phyloP scores from a whole-genome alignment of 2,329 filamentous ascomycete genomes.

The Sclerotinia sclerotiorum region DNA sequence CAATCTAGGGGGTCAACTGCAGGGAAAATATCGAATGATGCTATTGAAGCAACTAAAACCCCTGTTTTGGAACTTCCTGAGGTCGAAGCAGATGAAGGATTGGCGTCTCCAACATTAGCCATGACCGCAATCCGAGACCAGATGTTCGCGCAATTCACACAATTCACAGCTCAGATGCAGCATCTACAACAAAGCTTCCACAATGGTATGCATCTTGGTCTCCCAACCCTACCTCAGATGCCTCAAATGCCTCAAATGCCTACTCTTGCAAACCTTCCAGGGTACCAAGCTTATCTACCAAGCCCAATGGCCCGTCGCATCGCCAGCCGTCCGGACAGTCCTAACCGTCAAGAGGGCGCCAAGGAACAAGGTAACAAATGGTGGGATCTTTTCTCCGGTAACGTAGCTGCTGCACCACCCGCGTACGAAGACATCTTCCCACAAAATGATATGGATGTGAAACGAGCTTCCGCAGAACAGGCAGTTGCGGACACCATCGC shows the following conservation, averaged over 20 bases:
- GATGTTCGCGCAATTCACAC: constrained; percentile 58
- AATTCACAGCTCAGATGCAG: constrained; percentile 41
- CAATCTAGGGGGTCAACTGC: constrained; percentile 39
- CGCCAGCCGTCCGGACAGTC: constrained; percentile 51
- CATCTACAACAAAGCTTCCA: constrained; percentile 67
- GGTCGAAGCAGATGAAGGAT: constrained; percentile 28
- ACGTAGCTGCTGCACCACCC: constrained; percentile 59
- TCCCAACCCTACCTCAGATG: constrained; percentile 61
- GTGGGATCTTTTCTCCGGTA: constrained; percentile 65
- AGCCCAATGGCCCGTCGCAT: constrained; percentile 68
- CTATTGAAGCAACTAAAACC: constrained; percentile 30
- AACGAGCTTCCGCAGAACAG: constrained; percentile 57
- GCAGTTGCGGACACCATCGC: constrained; percentile 60
- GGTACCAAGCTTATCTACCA: constrained; percentile 68
- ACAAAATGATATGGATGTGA: constrained; percentile 50
- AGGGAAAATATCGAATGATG: constrained; percentile 28
- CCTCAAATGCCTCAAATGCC: constrained; percentile 46
- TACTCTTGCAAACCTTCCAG: constrained; percentile 64
- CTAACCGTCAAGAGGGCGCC: constrained; percentile 29
- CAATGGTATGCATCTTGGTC: constrained; percentile 52
- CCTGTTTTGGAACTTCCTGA: constrained; percentile 34
- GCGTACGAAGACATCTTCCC: constrained; percentile 81
- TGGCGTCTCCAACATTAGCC: constrained; percentile 58
- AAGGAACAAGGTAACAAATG: constrained; percentile 58
- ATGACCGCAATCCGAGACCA: constrained; percentile 73